phyloP scores from a whole-genome alignment of 1,284 basidiomycete species.

The Pseudozyma hubeiensis region DNA sequence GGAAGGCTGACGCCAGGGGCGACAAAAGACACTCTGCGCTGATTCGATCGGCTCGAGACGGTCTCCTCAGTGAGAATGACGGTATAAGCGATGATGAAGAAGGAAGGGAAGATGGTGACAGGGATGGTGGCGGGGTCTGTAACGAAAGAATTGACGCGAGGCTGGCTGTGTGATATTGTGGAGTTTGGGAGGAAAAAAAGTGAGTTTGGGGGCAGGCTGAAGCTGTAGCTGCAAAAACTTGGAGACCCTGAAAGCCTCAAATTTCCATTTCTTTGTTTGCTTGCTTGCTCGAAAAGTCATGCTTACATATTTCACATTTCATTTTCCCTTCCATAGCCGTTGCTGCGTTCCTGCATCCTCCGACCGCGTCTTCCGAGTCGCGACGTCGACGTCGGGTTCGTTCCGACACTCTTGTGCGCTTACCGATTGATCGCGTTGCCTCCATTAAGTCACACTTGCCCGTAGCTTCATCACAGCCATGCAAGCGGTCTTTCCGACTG shows the following conservation, averaged over 20 bases:
- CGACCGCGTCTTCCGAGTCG: neutral
- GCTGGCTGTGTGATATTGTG: neutral
- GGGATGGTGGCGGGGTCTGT: too few relatives aligned
- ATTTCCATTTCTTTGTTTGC: too few relatives aligned
- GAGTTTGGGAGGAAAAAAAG: neutral
- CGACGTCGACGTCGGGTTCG: neutral
- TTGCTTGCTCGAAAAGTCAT: slow-evolving; percentile 9
- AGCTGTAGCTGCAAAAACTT: neutral
- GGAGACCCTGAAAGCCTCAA: slow-evolving; percentile 11
- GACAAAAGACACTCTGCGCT: too few relatives aligned
- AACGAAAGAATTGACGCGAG: too few relatives aligned
- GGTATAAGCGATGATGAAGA: too few relatives aligned
- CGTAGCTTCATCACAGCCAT: neutral
- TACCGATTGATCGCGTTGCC: neutral
- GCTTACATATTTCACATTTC: slow-evolving; percentile 26
- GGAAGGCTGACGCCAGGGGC: too few relatives aligned
- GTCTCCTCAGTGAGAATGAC: too few relatives aligned
- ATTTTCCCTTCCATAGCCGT: neutral
- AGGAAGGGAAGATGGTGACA: too few relatives aligned
- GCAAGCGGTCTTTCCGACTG: neutral
- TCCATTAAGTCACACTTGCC: neutral
- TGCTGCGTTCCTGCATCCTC: neutral
- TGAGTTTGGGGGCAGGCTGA: too few relatives aligned
- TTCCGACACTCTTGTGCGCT: neutral
- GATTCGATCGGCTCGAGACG: too few relatives aligned